phyloP scores from a whole-genome alignment of 2,329 filamentous ascomycete genomes.

The Neonectria punicea region DNA sequence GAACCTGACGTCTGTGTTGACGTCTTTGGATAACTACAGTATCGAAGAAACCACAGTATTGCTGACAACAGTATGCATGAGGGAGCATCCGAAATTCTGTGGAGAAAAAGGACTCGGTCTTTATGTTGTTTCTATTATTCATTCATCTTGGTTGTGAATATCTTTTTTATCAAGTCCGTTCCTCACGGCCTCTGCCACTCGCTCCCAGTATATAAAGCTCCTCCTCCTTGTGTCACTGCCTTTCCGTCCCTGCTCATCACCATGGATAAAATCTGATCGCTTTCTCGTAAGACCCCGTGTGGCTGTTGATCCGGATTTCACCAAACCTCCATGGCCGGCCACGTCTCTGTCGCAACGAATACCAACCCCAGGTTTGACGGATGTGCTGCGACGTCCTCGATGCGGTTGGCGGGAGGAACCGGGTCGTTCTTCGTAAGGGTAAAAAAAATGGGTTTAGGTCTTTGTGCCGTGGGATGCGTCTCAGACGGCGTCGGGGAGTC shows the following conservation, averaged over 20 bases:
- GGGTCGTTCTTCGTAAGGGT: constrained; percentile 17
- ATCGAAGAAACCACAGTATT: neutral
- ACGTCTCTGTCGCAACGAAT: constrained; percentile 2
- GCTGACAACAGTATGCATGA: neutral
- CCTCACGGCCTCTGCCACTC: constrained; percentile 6
- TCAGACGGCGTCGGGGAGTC: constrained; percentile 89
- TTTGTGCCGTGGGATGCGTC: constrained; percentile 2
- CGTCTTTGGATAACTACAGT: neutral
- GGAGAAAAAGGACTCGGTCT: constrained; percentile 22
- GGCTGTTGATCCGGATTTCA: constrained; percentile 9
- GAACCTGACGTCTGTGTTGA: neutral
- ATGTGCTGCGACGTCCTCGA: constrained; percentile 3
- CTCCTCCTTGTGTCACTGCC: constrained; percentile 26
- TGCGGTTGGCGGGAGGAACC: constrained; percentile 10
- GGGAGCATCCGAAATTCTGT: neutral
- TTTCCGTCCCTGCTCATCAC: constrained; percentile 26
- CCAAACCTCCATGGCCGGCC: constrained; percentile 1
- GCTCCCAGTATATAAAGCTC: constrained; percentile 32
- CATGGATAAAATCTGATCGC: constrained; percentile 10
- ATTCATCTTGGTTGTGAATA: constrained; percentile 31
- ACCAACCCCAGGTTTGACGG: constrained; percentile 9
- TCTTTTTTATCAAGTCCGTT: constrained; percentile 31
- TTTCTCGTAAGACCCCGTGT: constrained; percentile 17
- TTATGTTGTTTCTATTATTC: constrained; percentile 40
- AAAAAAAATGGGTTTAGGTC: constrained; percentile 18